phyloP scores from a whole-genome alignment of 192 early-diverging fungal species.

The Coemansia sp. region DNA sequence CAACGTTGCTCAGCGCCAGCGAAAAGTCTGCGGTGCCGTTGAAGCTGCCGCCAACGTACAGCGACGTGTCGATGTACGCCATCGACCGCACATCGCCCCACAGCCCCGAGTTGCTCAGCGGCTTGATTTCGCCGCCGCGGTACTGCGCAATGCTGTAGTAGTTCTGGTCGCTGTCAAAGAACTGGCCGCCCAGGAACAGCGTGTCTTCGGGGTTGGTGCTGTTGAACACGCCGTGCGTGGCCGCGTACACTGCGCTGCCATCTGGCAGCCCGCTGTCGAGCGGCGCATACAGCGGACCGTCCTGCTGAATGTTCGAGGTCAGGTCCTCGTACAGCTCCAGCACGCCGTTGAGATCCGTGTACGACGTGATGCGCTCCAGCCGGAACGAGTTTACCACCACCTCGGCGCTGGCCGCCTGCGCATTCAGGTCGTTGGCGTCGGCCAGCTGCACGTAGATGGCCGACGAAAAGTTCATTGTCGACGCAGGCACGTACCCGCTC shows the following conservation, averaged over 20 bases:
- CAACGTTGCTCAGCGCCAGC: slow-evolving; percentile 27
- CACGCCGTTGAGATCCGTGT: slow-evolving; percentile 42
- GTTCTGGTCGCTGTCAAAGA: slow-evolving; percentile 26
- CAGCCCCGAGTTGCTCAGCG: slow-evolving; percentile 34
- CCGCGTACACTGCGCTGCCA: slow-evolving; percentile 50
- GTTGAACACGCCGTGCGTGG: slow-evolving; percentile 28
- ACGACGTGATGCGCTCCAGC: slow-evolving; percentile 39
- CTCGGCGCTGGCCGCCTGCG: slow-evolving; percentile 24
- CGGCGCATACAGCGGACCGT: slow-evolving; percentile 32
- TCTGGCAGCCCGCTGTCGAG: slow-evolving; percentile 42
- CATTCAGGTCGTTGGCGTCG: slow-evolving; percentile 4
- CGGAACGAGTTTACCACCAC: slow-evolving; percentile 39
- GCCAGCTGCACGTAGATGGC: slow-evolving; percentile 50
- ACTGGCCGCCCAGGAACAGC: slow-evolving; percentile 62
- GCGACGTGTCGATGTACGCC: slow-evolving; percentile 21
- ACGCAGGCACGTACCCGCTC: slow-evolving; percentile 49
- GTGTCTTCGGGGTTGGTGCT: slow-evolving; percentile 20
- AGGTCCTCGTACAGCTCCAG: slow-evolving; percentile 27
- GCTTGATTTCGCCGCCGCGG: slow-evolving; percentile 22
- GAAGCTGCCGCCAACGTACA: slow-evolving; percentile 44
- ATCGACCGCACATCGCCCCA: slow-evolving; percentile 31
- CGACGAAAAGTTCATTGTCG: slow-evolving; percentile 49
- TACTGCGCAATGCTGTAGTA: slow-evolving; percentile 61
- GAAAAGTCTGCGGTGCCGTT: slow-evolving; percentile 28
- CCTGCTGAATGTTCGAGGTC: slow-evolving; percentile 4